Conservation (phyloP, 1,139 yeast species). For the Magnusiomyces tetraspermus region DNA sequence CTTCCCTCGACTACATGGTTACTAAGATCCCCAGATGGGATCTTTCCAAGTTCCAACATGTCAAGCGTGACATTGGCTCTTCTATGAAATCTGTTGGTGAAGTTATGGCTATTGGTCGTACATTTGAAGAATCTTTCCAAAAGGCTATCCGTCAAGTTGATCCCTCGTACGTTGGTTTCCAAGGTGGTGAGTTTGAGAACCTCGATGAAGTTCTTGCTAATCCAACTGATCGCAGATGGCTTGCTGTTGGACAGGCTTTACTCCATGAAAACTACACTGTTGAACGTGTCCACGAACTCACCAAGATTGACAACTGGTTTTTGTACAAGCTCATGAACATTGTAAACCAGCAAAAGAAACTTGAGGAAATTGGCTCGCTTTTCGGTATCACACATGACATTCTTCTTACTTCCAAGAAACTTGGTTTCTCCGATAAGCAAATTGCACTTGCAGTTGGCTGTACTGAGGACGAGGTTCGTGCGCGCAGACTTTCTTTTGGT, state of each 20-base stretch:
- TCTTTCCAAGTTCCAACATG: constrained; percentile 89
- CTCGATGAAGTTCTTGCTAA: constrained; percentile 71
- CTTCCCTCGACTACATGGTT: constrained; percentile 93
- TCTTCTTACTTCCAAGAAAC: constrained; percentile 77
- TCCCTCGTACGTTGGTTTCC: constrained; percentile 85
- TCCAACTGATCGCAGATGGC: constrained; percentile 97
- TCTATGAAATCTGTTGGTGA: constrained; percentile 99
- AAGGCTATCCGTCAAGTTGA: constrained; percentile 97
- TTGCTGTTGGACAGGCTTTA: constrained; percentile 96
- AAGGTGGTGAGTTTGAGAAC: constrained; percentile 73
- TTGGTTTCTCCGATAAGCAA: constrained; percentile 96
- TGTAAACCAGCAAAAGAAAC: constrained; percentile 75
- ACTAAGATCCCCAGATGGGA: constrained; percentile 99
- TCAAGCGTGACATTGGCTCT: constrained; percentile 77
- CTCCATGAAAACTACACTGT: constrained; percentile 85
- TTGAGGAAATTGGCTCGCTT: constrained; percentile 55
- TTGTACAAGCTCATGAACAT: constrained; percentile 83
- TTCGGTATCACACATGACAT: constrained; percentile 55
- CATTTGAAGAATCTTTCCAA: constrained; percentile 96
- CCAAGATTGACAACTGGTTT: constrained; percentile 96
- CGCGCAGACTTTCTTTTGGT: constrained; percentile 81
- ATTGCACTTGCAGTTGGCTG: constrained; percentile 84
- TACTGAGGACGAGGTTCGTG: constrained; percentile 87
- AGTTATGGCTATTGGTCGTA: constrained; percentile 96
- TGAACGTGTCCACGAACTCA: constrained; percentile 83